Base-by-base conservation (phyloP, 495 filamentous ascomycete genomes). In the Penicillium herquei region DNA sequence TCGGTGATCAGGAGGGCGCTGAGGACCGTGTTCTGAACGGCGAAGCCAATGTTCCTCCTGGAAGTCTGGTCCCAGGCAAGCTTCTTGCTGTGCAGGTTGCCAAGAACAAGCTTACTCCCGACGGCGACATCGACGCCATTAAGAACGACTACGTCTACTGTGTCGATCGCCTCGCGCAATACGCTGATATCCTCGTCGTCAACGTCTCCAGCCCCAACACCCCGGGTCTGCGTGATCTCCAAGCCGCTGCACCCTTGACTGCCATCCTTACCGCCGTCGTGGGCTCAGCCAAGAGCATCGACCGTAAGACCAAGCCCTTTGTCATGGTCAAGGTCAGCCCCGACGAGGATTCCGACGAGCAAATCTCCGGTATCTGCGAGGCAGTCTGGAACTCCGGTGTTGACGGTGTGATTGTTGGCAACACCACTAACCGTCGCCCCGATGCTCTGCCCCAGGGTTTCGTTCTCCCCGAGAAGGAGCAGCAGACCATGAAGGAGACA, bases 241-340 rank as follows among this genome's bases (percentile, higher is more conserved):
- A 98, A 76, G 85, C 85, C 10, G 79, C 85, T 2, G 91, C 86
- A 30, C 92, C 91, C 6, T 71, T 98, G 48, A 92, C 91, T 5
- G 72, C 81, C 51, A 87, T 98, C 49, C 72, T 98, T 41, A 79
- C 77, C 4, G 90, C 87, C 0, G 94, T 98, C 6, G 93, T 97
- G 8, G 78, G 84, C 30, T 88, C 92, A 18, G 89, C 90, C 1
- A 76, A 80, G 55, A 70, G 71, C 47, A 79, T 88, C 13, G 75
- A 86, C 9, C 77, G 92, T 59, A 87, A 81, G 62, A 81, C 74
- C 9, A 90, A 88, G 71, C 92, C 92, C 4, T 85, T 78, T 50
- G 89, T 98, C 31, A 95, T 98, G 87, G 94, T 98, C 50, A 98
- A 98, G 77, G 91, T 97, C 32, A 93, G 89, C 54, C 94, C 94